Percentiles rank a stretch among this genome's conserved stretches.
Conservation (phyloP, 2,329 filamentous ascomycete species). For the Beauveria caledonica region DNA sequence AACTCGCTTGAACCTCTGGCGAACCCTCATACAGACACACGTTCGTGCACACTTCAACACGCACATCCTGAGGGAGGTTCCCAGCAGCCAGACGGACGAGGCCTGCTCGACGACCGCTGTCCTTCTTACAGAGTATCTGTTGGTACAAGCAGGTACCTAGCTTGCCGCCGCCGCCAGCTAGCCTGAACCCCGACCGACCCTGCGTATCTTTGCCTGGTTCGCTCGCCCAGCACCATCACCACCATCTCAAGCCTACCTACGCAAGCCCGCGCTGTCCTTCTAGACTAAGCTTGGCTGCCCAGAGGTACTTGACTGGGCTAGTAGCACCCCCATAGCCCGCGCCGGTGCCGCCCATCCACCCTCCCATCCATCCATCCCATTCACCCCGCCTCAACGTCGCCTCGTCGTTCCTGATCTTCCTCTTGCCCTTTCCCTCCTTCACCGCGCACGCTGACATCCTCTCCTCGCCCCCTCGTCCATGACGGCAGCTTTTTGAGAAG, state of each 20-base stretch:
- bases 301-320: background rate
- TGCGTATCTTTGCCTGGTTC: background rate
- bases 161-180: background rate
- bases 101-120: background rate
- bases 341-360: background rate
- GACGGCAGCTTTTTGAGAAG: constrained; percentile 26
- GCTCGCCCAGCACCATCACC: background rate
- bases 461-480: constrained; percentile 26
- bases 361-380: constrained; percentile 17
- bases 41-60: background rate
- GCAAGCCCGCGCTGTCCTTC: background rate
- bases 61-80: background rate
- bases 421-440: constrained; percentile 17
- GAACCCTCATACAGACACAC: background rate
- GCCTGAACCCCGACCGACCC: constrained; percentile 1
- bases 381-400: constrained; percentile 24
- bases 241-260: background rate
- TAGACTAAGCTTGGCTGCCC: background rate
- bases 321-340: background rate
- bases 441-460: constrained; percentile 21
- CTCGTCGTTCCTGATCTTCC: constrained; percentile 20
- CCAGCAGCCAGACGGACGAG: background rate
- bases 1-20: background rate
- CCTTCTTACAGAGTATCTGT: background rate
- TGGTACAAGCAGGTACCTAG: background rate